These are phyloP conservation scores for Carex arenaria DNA, from an alignment of 202 grass and related monocot species.

Conservation along the genomic window DNA sequence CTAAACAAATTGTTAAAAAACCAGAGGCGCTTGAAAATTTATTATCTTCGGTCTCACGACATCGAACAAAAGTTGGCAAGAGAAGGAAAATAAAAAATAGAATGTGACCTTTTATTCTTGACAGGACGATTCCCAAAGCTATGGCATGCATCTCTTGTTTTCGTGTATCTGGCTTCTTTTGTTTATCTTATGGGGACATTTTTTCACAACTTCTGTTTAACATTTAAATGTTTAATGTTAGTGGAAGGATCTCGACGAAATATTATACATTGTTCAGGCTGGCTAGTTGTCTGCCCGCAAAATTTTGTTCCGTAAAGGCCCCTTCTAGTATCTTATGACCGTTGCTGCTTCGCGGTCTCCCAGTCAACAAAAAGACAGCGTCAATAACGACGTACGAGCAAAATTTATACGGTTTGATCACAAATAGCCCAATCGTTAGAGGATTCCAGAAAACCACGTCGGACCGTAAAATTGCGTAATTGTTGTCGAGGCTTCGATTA, in stretches of 20 bases:
- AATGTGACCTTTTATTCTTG: not conserved
- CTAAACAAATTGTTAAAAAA: not conserved
- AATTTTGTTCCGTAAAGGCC: slow-evolving; percentile 6
- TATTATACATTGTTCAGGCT: not conserved
- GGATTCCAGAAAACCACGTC: not conserved
- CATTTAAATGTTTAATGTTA: not conserved
- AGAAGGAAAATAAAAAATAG: not conserved
- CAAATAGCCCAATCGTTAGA: not conserved
- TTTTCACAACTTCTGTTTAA: not conserved
- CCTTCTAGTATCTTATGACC: slow-evolving; percentile 1
- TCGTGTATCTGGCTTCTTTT: not conserved
- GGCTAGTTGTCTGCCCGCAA: too few relatives aligned
- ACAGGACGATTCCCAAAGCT: not conserved
- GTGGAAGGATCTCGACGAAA: not conserved
- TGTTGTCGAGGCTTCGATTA: not conserved
- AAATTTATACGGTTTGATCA: not conserved
- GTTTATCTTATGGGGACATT: not conserved
- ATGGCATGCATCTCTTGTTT: slow-evolving; percentile 6
- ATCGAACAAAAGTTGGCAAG: not conserved
- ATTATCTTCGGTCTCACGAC: not conserved
- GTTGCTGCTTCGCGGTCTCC: not conserved
- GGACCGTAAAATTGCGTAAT: not conserved
- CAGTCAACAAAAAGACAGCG: not conserved
- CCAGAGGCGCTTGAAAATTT: not conserved
- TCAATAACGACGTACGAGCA: not conserved